Percentiles rank a stretch among this genome's conserved stretches.
Conservation (phyloP, 2,329 filamentous ascomycete species). For the Cytospora schulzeri region DNA sequence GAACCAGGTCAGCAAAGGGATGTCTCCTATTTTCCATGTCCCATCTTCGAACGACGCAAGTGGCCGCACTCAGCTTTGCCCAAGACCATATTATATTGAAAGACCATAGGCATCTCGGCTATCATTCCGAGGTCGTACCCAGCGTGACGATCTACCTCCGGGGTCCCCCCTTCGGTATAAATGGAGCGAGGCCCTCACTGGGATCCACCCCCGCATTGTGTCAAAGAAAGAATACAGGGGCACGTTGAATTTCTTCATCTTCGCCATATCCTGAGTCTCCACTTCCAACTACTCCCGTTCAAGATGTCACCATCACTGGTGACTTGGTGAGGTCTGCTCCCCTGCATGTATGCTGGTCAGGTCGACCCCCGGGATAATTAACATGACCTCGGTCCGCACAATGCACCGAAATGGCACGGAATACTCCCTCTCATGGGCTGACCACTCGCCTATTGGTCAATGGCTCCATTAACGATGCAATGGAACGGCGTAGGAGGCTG, state of each 20-base stretch:
- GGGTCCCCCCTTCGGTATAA: neutral
- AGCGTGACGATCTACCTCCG: neutral
- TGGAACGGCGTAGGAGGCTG: neutral
- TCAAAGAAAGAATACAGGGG: neutral
- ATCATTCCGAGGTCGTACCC: neutral
- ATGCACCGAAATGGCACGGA: conserved; percentile 21
- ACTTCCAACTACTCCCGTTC: neutral
- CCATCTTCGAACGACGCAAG: neutral
- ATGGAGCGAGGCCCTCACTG: neutral
- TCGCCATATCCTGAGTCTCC: neutral
- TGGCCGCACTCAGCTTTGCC: neutral
- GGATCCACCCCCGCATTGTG: neutral
- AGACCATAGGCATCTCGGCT: neutral
- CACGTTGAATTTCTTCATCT: neutral
- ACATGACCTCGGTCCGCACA: conserved; percentile 21
- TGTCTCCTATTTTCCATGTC: neutral
- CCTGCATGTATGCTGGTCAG: neutral
- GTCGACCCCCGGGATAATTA: conserved; percentile 14
- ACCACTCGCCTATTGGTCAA: conserved; percentile 9
- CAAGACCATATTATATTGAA: neutral
- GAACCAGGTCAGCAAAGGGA: neutral
- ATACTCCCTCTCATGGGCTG: conserved; percentile 3
- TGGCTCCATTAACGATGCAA: neutral
- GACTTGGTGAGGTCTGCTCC: neutral
- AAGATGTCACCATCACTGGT: neutral